These are phyloP conservation scores for Gracilariopsis chorda DNA, from an alignment of 23 red algal genomes.

Conservation along the genomic window DNA sequence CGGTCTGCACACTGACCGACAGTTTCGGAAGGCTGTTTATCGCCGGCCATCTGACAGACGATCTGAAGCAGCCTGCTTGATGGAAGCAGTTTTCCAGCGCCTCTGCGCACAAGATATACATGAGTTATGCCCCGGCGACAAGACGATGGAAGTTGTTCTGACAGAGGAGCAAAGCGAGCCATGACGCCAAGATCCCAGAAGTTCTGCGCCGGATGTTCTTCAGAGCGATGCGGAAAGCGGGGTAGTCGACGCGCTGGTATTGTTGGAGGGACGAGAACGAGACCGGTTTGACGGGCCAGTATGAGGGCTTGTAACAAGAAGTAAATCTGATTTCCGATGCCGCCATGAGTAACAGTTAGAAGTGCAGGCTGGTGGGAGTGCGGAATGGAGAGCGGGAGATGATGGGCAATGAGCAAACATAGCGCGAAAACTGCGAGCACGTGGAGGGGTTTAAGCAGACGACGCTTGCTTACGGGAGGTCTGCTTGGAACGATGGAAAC, in stretches of 20 bases:
- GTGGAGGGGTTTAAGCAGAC: background rate
- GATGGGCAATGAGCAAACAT: background rate
- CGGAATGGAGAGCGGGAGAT: background rate
- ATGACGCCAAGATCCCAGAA: background rate
- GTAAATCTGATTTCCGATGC: slow-evolving; percentile 52
- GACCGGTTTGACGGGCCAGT: slow-evolving; percentile 7
- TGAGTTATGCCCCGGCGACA: background rate
- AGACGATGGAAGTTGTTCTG: background rate
- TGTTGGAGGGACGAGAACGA: background rate
- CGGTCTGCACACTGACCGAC: background rate
- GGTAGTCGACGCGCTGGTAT: background rate
- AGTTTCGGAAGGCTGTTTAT: background rate
- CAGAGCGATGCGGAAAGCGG: background rate
- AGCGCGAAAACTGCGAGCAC: background rate
- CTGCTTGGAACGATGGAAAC: no score
- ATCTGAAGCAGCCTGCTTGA: background rate
- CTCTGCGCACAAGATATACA: background rate
- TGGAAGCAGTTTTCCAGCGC: background rate
- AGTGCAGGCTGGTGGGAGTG: background rate
- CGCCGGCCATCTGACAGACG: background rate
- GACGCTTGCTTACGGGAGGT: background rate
- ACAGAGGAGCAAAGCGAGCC: background rate
- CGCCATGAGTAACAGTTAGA: slow-evolving; percentile 8
- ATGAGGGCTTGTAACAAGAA: slow-evolving; percentile 13
- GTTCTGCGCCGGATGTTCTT: background rate